phyloP scores from a whole-genome alignment of 495 filamentous ascomycete genomes.

The Aspergillus kassunensis region DNA sequence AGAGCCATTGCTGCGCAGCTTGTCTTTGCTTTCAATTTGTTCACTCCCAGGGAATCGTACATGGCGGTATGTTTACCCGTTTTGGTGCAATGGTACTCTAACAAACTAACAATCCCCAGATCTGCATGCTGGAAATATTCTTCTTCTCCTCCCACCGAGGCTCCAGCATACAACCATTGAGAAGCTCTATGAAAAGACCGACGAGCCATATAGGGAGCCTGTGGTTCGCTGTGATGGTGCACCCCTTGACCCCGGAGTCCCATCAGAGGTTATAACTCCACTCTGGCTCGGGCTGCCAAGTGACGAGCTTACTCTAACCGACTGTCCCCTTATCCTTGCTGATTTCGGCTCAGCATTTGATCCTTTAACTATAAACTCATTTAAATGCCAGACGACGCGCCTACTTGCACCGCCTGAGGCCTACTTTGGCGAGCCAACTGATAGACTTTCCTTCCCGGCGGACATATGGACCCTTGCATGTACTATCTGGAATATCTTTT shows the following conservation, averaged over 20 bases:
- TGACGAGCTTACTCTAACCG: not conserved
- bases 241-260: constrained; percentile 3
- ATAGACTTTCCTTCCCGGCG: constrained; percentile 25
- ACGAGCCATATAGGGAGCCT: constrained; percentile 1
- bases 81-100: too few relatives aligned
- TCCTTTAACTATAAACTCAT: not conserved
- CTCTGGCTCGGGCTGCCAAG: not conserved
- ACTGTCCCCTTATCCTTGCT: not conserved
- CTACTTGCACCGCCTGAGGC: constrained; percentile 3
- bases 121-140: constrained; percentile 7
- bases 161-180: constrained; percentile 1
- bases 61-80: constrained; percentile 15
- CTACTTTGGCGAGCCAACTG: not conserved
- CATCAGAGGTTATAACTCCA: not conserved
- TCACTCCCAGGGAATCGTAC: constrained; percentile 25
- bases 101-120: not conserved
- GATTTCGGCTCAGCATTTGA: constrained; percentile 6
- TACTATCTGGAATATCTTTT: constrained; percentile 26
- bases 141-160: constrained; percentile 4
- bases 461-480: constrained; percentile 37
- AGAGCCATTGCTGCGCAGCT: constrained; percentile 39
- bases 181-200: not conserved
- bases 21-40: constrained; percentile 25
- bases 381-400: not conserved
- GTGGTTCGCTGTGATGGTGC: constrained; percentile 3